Evolutionary conservation across 2,329 filamentous ascomycete species (phyloP).

Genomic region (Exutisphaerella laricina): DNA sequence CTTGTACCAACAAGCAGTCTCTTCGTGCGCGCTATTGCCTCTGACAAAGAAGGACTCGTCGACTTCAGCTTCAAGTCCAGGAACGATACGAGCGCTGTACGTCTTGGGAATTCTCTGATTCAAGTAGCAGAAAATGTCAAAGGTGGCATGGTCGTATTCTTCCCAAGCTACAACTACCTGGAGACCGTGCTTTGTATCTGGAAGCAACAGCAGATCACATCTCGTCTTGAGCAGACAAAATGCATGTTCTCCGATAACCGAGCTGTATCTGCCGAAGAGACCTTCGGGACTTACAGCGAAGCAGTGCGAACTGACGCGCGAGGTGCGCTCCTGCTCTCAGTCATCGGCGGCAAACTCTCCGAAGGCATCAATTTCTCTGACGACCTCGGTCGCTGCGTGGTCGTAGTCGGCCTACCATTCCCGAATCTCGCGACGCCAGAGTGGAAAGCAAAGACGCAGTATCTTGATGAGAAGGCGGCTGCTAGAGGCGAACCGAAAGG

Average conservation of each 20-base stretch:
- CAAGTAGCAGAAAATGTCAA: slow-evolving; percentile 69
- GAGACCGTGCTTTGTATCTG: slow-evolving; percentile 56
- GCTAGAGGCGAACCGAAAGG: slow-evolving; percentile 33
- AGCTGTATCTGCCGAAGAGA: slow-evolving; percentile 56
- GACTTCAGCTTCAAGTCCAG: slow-evolving; percentile 86
- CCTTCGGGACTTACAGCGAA: slow-evolving; percentile 66
- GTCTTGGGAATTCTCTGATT: slow-evolving; percentile 68
- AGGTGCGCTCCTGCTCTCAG: slow-evolving; percentile 78
- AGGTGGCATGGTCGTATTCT: slow-evolving; percentile 90
- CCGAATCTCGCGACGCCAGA: slow-evolving; percentile 84
- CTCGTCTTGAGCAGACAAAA: slow-evolving; percentile 19
- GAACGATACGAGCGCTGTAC: slow-evolving; percentile 58
- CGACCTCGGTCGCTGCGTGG: slow-evolving; percentile 76
- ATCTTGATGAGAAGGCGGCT: slow-evolving; percentile 62
- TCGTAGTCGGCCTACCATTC: slow-evolving; percentile 89
- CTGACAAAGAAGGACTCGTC: slow-evolving; percentile 51
- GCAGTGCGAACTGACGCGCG: slow-evolving; percentile 51
- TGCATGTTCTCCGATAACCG: slow-evolving; percentile 54
- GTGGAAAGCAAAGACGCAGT: slow-evolving; percentile 87
- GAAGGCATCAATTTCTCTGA: slow-evolving; percentile 99
- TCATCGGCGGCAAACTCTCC: slow-evolving; percentile 89
- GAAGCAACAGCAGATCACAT: slow-evolving; percentile 33
- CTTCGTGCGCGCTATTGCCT: slow-evolving; percentile 65
- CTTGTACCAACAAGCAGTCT: slow-evolving; percentile 82
- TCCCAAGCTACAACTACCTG: slow-evolving; percentile 90